These are phyloP conservation scores for Sphagnum magellanicum DNA, from an alignment of 228 moss, liverwort and hornwort species.

Conservation along the genomic window DNA sequence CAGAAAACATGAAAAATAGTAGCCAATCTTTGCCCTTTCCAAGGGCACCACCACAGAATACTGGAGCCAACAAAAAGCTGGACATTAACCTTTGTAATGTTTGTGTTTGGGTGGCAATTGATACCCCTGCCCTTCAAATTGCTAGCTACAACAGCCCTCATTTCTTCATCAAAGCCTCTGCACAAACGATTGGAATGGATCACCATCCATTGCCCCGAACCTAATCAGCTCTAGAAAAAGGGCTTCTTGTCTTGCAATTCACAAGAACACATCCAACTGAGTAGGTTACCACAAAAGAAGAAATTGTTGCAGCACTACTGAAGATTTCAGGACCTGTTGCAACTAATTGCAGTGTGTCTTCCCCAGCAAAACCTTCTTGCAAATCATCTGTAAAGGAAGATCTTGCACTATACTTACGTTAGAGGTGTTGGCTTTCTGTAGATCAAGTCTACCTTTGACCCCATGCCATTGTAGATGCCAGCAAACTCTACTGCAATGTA, in stretches of 20 bases:
- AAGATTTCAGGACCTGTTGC: too few relatives aligned
- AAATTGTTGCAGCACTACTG: too few relatives aligned
- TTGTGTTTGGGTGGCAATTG: conserved; percentile 41
- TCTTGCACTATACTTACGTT: conserved; percentile 24
- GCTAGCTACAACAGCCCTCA: conserved; percentile 54
- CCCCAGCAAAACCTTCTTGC: too few relatives aligned
- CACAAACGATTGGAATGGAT: background rate
- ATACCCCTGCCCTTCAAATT: conserved; percentile 76
- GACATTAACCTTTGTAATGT: conserved; percentile 55
- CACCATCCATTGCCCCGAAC: too few relatives aligned
- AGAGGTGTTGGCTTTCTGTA: conserved; percentile 76
- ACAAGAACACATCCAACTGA: too few relatives aligned
- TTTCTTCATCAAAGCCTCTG: conserved; percentile 83
- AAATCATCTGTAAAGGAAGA: background rate
- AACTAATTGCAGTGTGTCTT: too few relatives aligned
- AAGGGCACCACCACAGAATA: background rate
- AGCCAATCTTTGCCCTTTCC: background rate
- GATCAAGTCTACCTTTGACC: conserved; percentile 70
- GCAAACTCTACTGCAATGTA: conserved; percentile 97
- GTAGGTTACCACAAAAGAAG: too few relatives aligned
- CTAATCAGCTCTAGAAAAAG: too few relatives aligned
- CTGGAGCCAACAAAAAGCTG: background rate
- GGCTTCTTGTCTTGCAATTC: too few relatives aligned
- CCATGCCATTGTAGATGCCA: conserved; percentile 79
- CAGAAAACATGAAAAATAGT: too few relatives aligned